Evolutionary conservation across 805 yeast species (phyloP), one percentile per base, ranked within the genome.

Genomic region (Ogataea methanolica): DNA sequence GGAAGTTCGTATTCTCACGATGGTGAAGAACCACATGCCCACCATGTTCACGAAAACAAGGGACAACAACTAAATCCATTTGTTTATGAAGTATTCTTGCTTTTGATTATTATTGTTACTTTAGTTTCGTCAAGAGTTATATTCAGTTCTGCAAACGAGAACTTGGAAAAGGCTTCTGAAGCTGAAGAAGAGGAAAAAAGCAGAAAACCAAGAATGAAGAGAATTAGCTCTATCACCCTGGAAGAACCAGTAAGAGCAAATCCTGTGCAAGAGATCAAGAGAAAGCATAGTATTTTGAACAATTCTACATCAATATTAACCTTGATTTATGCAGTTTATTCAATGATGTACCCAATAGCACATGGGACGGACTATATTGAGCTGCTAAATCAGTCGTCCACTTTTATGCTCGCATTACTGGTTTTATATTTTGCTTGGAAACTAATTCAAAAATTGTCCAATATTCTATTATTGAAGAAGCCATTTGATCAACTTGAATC

Each of bases 371-470:
- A 53, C 5, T 46, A 52, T 19, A 49, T 59, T 36, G 59, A 56
- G 14, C 33, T 47, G 26, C 46, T 59, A 1, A 60, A 59, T 38
- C 57, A 61, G 22, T 34, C 34, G 1, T 65, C 69, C 1, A 61
- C 67, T 1, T 43, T 61, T 2, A n/a, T 52, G 0, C 45, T 65
- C 17, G 60, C 69, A 2, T 9, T 51, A 2, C 14, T 61, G 23
- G 59, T 64, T 8, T 44, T 61, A 3, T 39, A 47, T 9, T 40
- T 58, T n/a, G 67, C 62, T 6, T 58, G 63, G 52, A 53, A 63
- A 41, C 67, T 82, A 45, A 80, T 80, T 8, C 71, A 69, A 45
- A 65, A 72, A 15, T 63, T 82, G 15, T 82, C 84, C 0, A 75
- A 74, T 3, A 73, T 80, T 9, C 65, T 83, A 19, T 59, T 83